Conservation (phyloP, 1,284 basidiomycete genomes). For the Pseudozyma sp. region DNA sequence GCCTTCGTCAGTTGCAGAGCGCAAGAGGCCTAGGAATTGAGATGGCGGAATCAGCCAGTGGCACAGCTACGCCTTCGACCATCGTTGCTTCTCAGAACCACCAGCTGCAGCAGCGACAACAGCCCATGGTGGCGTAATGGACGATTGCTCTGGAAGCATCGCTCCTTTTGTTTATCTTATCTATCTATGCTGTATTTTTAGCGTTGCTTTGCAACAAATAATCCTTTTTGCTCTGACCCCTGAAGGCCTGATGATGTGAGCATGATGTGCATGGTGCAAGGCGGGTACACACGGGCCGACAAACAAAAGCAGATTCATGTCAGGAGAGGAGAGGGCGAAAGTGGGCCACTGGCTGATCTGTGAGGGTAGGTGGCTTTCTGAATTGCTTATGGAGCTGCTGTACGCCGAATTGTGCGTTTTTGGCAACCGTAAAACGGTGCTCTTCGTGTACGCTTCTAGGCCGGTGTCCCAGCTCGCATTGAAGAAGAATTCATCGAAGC, state of each 20-base stretch:
- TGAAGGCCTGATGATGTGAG: background rate
- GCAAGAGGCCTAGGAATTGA: constrained; percentile 18
- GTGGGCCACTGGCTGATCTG: too few species aligned
- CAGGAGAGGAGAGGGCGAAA: too few species aligned
- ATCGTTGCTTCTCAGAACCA: background rate
- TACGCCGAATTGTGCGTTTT: too few species aligned
- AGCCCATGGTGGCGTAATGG: constrained; percentile 16
- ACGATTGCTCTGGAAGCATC: too few species aligned
- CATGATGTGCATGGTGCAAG: background rate
- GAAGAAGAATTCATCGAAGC: too few species aligned
- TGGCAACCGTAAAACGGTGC: too few species aligned
- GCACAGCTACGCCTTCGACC: constrained; percentile 6
- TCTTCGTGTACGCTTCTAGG: too few species aligned
- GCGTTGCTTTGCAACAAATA: background rate
- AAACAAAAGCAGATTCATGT: too few species aligned
- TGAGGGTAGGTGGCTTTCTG: too few species aligned
- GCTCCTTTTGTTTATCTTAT: background rate
- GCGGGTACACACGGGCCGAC: background rate
- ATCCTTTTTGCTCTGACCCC: background rate
- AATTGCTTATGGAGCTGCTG: too few species aligned
- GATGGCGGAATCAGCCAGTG: constrained; percentile 13
- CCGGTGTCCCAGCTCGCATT: too few species aligned
- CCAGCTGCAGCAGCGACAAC: background rate
- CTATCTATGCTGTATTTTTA: background rate
- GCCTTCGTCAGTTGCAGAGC: background rate